These are phyloP conservation scores for Mycena galericulata DNA, from an alignment of 768 basidiomycete species.

Conservation along the genomic window DNA sequence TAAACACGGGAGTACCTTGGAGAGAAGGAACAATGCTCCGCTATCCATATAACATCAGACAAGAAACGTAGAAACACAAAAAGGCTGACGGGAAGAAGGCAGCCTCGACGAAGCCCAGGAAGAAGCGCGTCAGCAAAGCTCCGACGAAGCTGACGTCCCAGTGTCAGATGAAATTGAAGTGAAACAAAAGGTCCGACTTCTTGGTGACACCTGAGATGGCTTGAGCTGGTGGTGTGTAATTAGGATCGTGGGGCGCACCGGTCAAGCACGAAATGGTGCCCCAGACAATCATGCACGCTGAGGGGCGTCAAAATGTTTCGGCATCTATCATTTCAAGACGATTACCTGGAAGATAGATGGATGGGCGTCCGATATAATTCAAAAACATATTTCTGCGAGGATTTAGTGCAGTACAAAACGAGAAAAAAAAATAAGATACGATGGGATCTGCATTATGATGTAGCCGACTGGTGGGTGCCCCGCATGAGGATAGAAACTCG, in stretches of 20 bases:
- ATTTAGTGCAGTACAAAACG: not conserved
- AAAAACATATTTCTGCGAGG: constrained; percentile 77
- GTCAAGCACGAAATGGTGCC: constrained; percentile 69
- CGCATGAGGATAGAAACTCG: too few relatives aligned
- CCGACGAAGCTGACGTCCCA: constrained; percentile 65
- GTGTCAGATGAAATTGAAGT: constrained; percentile 11
- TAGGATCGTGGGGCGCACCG: constrained; percentile 46
- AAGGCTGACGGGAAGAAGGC: constrained; percentile 75
- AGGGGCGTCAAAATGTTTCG: constrained; percentile 75
- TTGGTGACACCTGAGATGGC: constrained; percentile 51
- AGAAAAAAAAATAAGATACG: constrained; percentile 58
- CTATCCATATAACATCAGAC: constrained; percentile 7
- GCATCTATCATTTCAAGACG: constrained; percentile 79
- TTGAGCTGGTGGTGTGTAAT: not conserved
- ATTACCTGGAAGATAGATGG: constrained; percentile 74
- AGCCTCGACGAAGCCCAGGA: constrained; percentile 78
- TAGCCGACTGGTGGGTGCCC: constrained; percentile 54
- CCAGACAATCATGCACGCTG: constrained; percentile 74
- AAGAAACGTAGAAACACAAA: constrained; percentile 34
- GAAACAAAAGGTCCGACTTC: constrained; percentile 43
- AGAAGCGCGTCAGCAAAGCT: constrained; percentile 80
- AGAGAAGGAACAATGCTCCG: constrained; percentile 63
- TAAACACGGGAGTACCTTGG: constrained; percentile 50
- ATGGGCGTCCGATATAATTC: constrained; percentile 75
- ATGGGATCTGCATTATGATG: constrained; percentile 82